Evolutionary conservation across 371 early-diverging fungal species (phyloP), one percentile per base, ranked within the genome.

Genomic region (Mucor plumbeus): DNA sequence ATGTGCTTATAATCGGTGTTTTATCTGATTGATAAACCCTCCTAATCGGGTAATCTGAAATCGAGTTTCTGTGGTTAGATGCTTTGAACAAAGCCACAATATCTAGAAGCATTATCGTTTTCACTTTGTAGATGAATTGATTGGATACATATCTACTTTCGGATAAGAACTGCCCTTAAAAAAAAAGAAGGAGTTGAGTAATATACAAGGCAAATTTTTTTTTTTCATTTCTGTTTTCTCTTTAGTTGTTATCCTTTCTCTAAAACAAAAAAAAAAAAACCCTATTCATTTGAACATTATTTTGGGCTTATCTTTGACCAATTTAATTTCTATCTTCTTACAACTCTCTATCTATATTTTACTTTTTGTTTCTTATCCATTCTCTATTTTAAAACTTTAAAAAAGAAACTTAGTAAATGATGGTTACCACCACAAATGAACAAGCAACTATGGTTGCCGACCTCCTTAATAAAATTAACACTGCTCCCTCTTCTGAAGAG

Each of bases 401-500:
- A 7, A 13, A 54, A 54, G 54, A 54, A 62, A 53, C 34, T 21
- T 50, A 62, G 62, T 54, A 54, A 56, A 72, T 64, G 64, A 71
- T 70, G 68, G 67, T 66, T 48, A 61, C 71, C 48, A 65, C 74
- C 48, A 68, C 72, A 10, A 68, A 75, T 60, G 77, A 75, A 62
- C 70, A 68, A 44, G 74, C 75, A 56, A 64, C 63, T 17, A 41
- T 57, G 39, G 71, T 82, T 60, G 71, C 68, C 39, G 76, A 77
- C 65, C 82, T 86, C 60, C 78, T 87, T 44, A 74, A 70, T 11
- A 76, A 87, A 72, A 78, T 87, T 68, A 86, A 85, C 68, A 83
- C 84, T 50, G 86, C 88, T 11, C 76, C 86, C 50, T 83, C 86
- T 19, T 83, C 81, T 41, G 86, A 86, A 61, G 86, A 87, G 48